Conservation (phyloP, 352 stramenopile species). For the Ochromonadaceae sp. region DNA sequence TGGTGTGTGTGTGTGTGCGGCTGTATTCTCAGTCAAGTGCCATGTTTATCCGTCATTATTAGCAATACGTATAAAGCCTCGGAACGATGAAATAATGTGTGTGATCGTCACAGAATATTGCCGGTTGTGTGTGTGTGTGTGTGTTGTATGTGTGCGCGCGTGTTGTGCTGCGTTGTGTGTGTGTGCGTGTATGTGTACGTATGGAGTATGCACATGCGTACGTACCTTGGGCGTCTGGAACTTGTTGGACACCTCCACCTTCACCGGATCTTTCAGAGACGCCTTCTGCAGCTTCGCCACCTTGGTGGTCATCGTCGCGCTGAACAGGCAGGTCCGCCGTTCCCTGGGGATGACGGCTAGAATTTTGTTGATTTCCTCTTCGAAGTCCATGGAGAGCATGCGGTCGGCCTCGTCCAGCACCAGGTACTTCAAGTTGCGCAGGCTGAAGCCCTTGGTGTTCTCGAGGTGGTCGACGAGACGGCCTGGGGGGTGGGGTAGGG, state of each 20-base stretch:
- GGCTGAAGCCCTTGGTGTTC: conserved; percentile 86
- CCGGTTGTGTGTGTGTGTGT: too few species aligned
- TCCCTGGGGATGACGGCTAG: conserved; percentile 78
- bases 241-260: conserved; percentile 92
- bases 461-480: conserved; percentile 82
- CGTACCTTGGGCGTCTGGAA: conserved; percentile 55
- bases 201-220: neutral
- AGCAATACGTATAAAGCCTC: too few species aligned
- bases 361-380: conserved; percentile 94
- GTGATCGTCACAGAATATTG: too few species aligned
- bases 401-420: conserved; percentile 84
- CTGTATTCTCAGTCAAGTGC: too few species aligned
- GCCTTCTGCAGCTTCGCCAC: conserved; percentile 93
- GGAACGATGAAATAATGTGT: too few species aligned
- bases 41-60: too few species aligned
- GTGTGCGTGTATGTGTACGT: too few species aligned
- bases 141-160: too few species aligned
- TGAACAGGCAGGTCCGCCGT: conserved; percentile 93
- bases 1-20: too few species aligned
- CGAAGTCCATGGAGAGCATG: conserved; percentile 91
- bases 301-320: conserved; percentile 96
- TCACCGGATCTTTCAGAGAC: conserved; percentile 84
- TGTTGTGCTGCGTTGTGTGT: too few species aligned
- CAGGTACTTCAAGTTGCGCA: conserved; percentile 69
- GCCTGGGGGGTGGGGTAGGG: too few species aligned